A percentile compares a stretch with the other conserved stretches of the same genome.
These are phyloP conservation scores for Monilinia fructigena DNA, from an alignment of 2,329 filamentous ascomycete genomes.

Conservation along the genomic window DNA sequence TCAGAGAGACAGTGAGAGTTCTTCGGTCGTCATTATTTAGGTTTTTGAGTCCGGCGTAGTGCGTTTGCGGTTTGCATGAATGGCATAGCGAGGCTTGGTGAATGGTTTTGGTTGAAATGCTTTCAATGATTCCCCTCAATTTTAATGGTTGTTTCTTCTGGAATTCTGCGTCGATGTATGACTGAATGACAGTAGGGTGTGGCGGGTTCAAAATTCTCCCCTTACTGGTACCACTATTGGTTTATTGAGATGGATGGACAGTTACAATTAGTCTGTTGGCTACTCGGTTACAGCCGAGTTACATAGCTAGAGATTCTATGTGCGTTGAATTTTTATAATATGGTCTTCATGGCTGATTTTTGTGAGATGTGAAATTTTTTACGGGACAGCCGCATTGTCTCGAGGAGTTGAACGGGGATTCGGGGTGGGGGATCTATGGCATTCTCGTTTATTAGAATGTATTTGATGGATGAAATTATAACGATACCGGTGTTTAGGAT, in stretches of 20 bases:
- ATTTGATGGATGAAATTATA: too few relatives aligned
- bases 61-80: background rate
- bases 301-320: background rate
- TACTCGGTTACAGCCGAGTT: background rate
- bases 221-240: background rate
- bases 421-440: too few relatives aligned
- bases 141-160: background rate
- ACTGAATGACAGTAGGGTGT: background rate
- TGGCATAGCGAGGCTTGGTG: background rate
- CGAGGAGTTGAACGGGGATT: too few relatives aligned
- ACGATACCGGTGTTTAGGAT: too few relatives aligned
- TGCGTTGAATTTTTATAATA: background rate
- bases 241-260: background rate
- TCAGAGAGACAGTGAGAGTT: slow-evolving; percentile 13
- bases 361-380: background rate
- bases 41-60: background rate
- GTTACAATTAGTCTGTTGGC: background rate
- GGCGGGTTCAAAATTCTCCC: background rate
- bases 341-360: background rate
- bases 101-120: background rate
- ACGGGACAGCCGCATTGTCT: background rate
- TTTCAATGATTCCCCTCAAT: background rate
- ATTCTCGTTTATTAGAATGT: too few relatives aligned
- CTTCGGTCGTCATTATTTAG: slow-evolving; percentile 18
- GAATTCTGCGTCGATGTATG: background rate